These are phyloP conservation scores for Phallus indusiatus DNA, from an alignment of 768 basidiomycete genomes.

Conservation along the genomic window DNA sequence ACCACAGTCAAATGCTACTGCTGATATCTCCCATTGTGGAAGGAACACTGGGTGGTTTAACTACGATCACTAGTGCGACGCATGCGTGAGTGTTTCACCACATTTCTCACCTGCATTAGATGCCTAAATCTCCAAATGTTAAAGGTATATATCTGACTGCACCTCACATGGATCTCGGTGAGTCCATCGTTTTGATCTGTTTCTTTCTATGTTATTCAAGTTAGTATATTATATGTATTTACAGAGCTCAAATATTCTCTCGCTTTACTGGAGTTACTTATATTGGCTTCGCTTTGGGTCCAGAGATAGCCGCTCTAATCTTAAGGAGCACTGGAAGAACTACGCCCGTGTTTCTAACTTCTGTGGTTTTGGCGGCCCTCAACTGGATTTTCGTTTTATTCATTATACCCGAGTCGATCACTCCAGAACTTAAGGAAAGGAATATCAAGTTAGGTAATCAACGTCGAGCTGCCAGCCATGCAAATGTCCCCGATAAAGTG, in stretches of 20 bases:
- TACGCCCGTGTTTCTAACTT: constrained; percentile 45
- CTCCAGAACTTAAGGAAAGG: constrained; percentile 27
- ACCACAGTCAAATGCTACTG: constrained; percentile 65
- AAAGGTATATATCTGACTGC: constrained; percentile 56
- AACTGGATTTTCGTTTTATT: constrained; percentile 53
- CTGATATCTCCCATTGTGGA: constrained; percentile 72
- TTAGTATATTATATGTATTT: neutral
- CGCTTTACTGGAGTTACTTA: constrained; percentile 71
- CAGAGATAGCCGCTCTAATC: constrained; percentile 51
- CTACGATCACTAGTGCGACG: constrained; percentile 51
- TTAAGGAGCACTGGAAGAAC: constrained; percentile 37
- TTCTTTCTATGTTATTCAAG: neutral
- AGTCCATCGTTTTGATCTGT: neutral
- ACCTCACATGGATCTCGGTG: constrained; percentile 66
- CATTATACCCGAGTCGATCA: constrained; percentile 41
- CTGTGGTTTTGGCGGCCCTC: constrained; percentile 34
- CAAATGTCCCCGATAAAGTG: constrained; percentile 17
- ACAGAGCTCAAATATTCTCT: constrained; percentile 40
- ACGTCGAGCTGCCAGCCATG: constrained; percentile 11
- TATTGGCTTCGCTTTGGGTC: constrained; percentile 70
- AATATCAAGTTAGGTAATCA: constrained; percentile 9
- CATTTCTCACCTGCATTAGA: constrained; percentile 20
- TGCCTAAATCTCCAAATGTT: constrained; percentile 5
- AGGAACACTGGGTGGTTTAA: constrained; percentile 74
- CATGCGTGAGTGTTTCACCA: constrained; percentile 32